These are phyloP conservation scores for Tricladium varicosporioides DNA, from an alignment of 2,329 filamentous ascomycete species.

Conservation along the genomic window DNA sequence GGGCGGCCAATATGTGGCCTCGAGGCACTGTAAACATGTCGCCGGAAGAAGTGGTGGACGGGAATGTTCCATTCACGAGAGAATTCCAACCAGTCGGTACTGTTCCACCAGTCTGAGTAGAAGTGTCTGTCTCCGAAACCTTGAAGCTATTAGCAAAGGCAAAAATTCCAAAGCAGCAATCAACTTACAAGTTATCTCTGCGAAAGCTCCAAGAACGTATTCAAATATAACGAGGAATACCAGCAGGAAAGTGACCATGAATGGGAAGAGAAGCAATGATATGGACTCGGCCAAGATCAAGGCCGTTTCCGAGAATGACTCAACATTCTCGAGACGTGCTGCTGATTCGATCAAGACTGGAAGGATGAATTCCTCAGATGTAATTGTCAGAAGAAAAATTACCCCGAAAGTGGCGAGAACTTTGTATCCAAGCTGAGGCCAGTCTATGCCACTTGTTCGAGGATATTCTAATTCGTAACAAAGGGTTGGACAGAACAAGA, in stretches of 20 bases:
- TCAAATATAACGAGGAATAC: slow-evolving; percentile 99
- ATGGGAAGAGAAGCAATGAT: slow-evolving; percentile 89
- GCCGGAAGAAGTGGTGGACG: slow-evolving; percentile 89
- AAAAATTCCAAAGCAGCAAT: neutral
- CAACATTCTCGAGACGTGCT: slow-evolving; percentile 45
- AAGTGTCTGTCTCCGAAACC: slow-evolving; percentile 89
- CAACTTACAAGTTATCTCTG: slow-evolving; percentile 72
- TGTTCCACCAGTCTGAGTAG: slow-evolving; percentile 78
- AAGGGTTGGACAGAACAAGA: slow-evolving; percentile 85
- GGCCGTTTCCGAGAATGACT: slow-evolving; percentile 57
- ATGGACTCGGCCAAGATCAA: slow-evolving; percentile 88
- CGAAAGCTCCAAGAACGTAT: slow-evolving; percentile 90
- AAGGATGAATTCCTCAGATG: slow-evolving; percentile 92
- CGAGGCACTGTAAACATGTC: slow-evolving; percentile 89
- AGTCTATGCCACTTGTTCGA: slow-evolving; percentile 70
- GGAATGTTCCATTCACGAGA: slow-evolving; percentile 97
- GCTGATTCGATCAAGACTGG: slow-evolving; percentile 78
- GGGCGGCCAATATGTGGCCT: slow-evolving; percentile 72
- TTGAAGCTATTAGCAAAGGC: slow-evolving; percentile 1
- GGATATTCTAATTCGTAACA: slow-evolving; percentile 99
- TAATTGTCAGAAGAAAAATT: slow-evolving; percentile 90
- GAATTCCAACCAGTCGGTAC: slow-evolving; percentile 92
- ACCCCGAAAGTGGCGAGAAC: slow-evolving; percentile 89
- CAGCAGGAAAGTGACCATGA: slow-evolving; percentile 92
- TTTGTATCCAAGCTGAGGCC: slow-evolving; percentile 80